Evolutionary conservation across 352 stramenopile genomes (phyloP).

Genomic region (Phytophthora ramorum): DNA sequence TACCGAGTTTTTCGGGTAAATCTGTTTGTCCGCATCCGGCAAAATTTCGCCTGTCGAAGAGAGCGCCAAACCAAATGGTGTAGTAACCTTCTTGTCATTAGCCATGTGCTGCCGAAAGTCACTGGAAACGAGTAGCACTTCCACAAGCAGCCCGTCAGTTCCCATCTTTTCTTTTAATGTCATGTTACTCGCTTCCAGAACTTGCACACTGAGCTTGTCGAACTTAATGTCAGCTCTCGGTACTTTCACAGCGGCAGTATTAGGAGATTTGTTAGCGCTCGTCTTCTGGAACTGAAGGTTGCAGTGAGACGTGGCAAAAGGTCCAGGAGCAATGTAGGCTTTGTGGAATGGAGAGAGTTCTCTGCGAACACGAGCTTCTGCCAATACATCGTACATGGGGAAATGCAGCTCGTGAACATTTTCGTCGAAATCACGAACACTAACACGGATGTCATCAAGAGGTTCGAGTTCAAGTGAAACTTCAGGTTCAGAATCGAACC

Average conservation of each 20-base stretch:
- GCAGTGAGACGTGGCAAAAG: conserved; percentile 7
- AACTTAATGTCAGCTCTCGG: conserved; percentile 48
- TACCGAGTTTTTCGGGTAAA: conserved; percentile 41
- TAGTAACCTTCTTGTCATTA: conserved; percentile 28
- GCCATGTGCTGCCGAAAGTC: conserved; percentile 46
- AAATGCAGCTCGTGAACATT: conserved; percentile 54
- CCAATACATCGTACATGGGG: conserved; percentile 45
- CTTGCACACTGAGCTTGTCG: conserved; percentile 49
- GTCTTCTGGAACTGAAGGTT: neutral
- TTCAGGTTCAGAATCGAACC: conserved; percentile 30
- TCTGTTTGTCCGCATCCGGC: conserved; percentile 31
- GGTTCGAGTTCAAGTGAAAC: conserved; percentile 48
- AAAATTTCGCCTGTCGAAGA: conserved; percentile 53
- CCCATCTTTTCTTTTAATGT: conserved; percentile 43
- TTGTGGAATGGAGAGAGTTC: conserved; percentile 43
- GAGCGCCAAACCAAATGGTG: conserved; percentile 51
- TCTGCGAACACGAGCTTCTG: conserved; percentile 56
- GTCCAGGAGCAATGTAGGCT: conserved; percentile 32
- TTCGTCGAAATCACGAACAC: conserved; percentile 37
- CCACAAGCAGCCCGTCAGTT: conserved; percentile 35
- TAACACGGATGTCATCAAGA: conserved; percentile 57
- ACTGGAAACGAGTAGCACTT: conserved; percentile 58
- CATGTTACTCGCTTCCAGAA: conserved; percentile 63
- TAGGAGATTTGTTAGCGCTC: neutral
- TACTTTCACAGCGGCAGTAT: conserved; percentile 20